Conservation (phyloP, 1,284 basidiomycete species). For the Macrocystidia cucumis region DNA sequence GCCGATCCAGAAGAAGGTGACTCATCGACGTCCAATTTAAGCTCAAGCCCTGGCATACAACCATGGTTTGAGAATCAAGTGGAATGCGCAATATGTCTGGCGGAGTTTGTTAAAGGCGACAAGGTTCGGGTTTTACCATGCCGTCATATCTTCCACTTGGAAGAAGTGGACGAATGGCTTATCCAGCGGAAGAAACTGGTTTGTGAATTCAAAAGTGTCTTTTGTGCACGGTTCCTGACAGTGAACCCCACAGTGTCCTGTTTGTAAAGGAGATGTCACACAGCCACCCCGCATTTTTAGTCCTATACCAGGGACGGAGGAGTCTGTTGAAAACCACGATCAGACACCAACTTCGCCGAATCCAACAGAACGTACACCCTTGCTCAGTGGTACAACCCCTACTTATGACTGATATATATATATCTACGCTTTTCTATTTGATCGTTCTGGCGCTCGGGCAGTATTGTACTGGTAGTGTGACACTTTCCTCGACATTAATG, state of each 20-base stretch:
- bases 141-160: conserved; percentile 81
- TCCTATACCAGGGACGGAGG: too few species aligned
- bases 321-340: too few species aligned
- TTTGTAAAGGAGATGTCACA: conserved; percentile 86
- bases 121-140: conserved; percentile 85
- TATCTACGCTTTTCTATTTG: conserved; percentile 7
- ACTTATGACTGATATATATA: conserved; percentile 7
- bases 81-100: conserved; percentile 89
- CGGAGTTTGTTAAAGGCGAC: conserved; percentile 78
- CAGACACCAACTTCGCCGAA: conserved; percentile 13
- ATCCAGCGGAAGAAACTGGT: conserved; percentile 86
- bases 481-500: too few species aligned
- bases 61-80: conserved; percentile 69
- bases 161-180: conserved; percentile 87
- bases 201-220: too few species aligned
- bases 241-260: conserved; percentile 66
- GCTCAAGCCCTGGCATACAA: conserved; percentile 25
- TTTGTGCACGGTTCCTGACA: too few species aligned
- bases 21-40: conserved; percentile 35
- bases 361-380: conserved; percentile 31
- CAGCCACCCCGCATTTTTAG: too few species aligned
- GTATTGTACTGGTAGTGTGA: too few species aligned
- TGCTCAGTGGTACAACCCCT: conserved; percentile 20
- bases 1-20: conserved; percentile 31
- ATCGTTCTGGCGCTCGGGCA: too few species aligned